Evolutionary conservation across 371 early-diverging fungal genomes (phyloP).

Genomic region (Chytridium lagenaria): DNA sequence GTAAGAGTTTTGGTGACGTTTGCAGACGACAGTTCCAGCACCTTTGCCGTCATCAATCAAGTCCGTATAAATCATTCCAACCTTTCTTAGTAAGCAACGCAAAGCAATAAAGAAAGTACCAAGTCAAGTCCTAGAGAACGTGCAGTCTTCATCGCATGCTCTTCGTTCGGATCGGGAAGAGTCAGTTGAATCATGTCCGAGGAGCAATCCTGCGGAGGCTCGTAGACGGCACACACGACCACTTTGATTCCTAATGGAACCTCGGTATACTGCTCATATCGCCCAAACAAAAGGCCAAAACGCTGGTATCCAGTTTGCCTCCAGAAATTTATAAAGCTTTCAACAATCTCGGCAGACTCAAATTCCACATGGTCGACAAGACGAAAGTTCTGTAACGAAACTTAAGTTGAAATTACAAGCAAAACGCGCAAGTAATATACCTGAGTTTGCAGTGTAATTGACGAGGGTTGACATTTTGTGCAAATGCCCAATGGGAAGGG

Average conservation of each 20-base stretch:
- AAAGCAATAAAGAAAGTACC: slow-evolving; percentile 41
- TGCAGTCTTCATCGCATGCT: slow-evolving; percentile 70
- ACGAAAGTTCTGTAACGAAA: slow-evolving; percentile 80
- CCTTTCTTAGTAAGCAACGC: slow-evolving; percentile 36
- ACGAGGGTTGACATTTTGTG: slow-evolving; percentile 96
- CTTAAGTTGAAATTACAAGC: slow-evolving; percentile 34
- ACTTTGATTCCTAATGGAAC: slow-evolving; percentile 98
- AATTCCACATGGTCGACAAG: slow-evolving; percentile 99
- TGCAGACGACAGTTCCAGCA: slow-evolving; percentile 82
- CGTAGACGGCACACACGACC: slow-evolving; percentile 95
- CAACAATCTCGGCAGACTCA: slow-evolving; percentile 84
- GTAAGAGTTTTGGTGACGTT: slow-evolving; percentile 90
- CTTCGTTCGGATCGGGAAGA: slow-evolving; percentile 51
- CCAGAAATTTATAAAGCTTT: slow-evolving; percentile 90
- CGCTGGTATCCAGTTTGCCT: slow-evolving; percentile 87
- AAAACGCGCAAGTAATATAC: slow-evolving; percentile 45
- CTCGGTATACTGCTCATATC: slow-evolving; percentile 88
- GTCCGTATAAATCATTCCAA: slow-evolving; percentile 98
- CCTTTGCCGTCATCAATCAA: slow-evolving; percentile 86
- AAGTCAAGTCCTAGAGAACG: slow-evolving; percentile 75
- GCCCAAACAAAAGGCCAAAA: slow-evolving; percentile 94
- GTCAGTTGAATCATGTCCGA: slow-evolving; percentile 82
- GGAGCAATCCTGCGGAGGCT: slow-evolving; percentile 89
- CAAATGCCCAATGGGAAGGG: slow-evolving; percentile 96
- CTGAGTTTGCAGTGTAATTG: slow-evolving; percentile 89